Evolutionary conservation across 176 grass and related monocot genomes (phyloP).

Genomic region (Carex scoparia): DNA sequence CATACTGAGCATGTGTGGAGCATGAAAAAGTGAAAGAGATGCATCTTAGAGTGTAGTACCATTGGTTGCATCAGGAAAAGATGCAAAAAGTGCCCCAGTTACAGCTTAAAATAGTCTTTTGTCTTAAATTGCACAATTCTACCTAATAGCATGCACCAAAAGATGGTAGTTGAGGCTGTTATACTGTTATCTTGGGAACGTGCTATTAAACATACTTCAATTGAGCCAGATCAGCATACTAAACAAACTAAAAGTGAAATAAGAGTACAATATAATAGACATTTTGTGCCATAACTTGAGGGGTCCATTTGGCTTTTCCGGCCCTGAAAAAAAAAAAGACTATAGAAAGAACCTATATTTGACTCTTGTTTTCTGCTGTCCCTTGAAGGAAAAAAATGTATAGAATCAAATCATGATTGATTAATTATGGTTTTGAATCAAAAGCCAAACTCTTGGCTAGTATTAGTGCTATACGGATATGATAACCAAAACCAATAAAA

Average conservation of each 20-base stretch:
- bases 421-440: background rate
- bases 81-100: conserved; percentile 23
- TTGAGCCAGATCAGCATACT: background rate
- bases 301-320: background rate
- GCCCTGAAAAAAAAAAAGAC: background rate
- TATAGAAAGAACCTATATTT: background rate
- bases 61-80: conserved; percentile 15
- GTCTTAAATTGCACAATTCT: conserved; percentile 2
- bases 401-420: background rate
- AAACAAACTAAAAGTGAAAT: conserved; percentile 1
- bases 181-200: background rate
- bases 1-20: conserved; percentile 3
- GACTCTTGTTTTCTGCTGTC: background rate
- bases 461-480: background rate
- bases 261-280: background rate
- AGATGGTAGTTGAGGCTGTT: conserved; percentile 2
- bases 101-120: conserved; percentile 1
- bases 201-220: background rate
- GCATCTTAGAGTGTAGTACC: conserved; percentile 7
- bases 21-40: conserved; percentile 17
- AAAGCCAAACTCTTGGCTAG: background rate
- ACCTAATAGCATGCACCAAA: conserved; percentile 6
- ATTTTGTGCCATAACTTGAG: conserved; percentile 10
- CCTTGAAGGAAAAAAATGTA: background rate
- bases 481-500: background rate